phyloP scores from a whole-genome alignment of 208 protist genomes.

The Phytomonas sp. region DNA sequence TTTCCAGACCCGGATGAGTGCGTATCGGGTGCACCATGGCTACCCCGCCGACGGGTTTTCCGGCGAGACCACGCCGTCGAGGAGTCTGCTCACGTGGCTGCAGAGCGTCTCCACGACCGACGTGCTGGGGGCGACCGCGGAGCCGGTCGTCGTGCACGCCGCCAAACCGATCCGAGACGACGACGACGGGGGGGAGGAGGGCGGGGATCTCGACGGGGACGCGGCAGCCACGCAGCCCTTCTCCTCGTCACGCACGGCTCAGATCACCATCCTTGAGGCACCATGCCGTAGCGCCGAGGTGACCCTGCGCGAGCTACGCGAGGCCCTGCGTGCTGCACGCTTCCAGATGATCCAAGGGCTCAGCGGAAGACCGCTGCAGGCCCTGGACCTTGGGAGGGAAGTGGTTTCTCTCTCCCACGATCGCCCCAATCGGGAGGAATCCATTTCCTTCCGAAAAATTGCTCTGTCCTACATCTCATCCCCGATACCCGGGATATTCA shows the following conservation, averaged over 20 bases:
- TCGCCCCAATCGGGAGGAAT: too few species aligned
- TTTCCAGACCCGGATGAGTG: too few species aligned
- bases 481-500: too few species aligned
- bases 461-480: too few species aligned
- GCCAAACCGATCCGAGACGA: not conserved
- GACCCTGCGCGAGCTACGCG: not conserved
- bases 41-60: not conserved
- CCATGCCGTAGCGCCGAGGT: conserved; percentile 18
- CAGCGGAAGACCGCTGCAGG: too few species aligned
- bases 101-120: conserved; percentile 47
- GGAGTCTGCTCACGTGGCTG: conserved; percentile 44
- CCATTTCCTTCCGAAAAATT: too few species aligned
- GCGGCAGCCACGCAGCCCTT: conserved; percentile 11
- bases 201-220: conserved; percentile 9
- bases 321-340: too few species aligned
- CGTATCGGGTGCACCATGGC: not conserved
- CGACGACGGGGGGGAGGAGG: conserved; percentile 11
- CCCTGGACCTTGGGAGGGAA: too few species aligned
- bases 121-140: conserved; percentile 24
- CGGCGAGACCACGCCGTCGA: not conserved
- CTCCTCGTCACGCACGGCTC: conserved; percentile 26
- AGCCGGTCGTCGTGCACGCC: conserved; percentile 15
- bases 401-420: too few species aligned
- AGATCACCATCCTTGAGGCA: conserved; percentile 28
- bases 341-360: too few species aligned